These are phyloP conservation scores for Jamesozyma piceae DNA, from an alignment of 805 yeast species.

Conservation along the genomic window DNA sequence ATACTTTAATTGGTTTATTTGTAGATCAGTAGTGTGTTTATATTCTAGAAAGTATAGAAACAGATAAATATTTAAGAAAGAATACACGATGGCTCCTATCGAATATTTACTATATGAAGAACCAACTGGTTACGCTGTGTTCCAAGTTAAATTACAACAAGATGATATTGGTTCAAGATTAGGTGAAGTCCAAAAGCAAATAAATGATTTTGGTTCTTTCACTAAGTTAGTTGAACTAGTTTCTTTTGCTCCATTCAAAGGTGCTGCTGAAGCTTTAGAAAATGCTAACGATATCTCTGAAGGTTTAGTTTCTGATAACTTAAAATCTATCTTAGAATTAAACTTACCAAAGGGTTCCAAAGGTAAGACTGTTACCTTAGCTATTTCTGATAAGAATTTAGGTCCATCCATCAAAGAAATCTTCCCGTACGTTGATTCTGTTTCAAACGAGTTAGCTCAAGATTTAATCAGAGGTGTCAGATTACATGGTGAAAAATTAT, in stretches of 20 bases:
- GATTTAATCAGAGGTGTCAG: slow-evolving; percentile 93
- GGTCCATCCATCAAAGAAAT: slow-evolving; percentile 94
- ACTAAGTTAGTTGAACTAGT: slow-evolving; percentile 89
- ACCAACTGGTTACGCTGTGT: slow-evolving; percentile 96
- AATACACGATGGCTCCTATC: slow-evolving; percentile 49
- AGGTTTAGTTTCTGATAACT: slow-evolving; percentile 88
- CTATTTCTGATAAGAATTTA: slow-evolving; percentile 87
- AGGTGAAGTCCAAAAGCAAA: slow-evolving; percentile 88
- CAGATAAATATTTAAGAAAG: not conserved
- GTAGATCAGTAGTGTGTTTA: not conserved
- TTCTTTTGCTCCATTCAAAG: slow-evolving; percentile 96
- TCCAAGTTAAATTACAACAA: slow-evolving; percentile 87
- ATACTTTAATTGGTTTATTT: not conserved
- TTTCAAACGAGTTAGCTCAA: slow-evolving; percentile 85
- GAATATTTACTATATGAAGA: slow-evolving; percentile 94
- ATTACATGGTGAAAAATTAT: slow-evolving; percentile 76
- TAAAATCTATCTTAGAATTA: slow-evolving; percentile 80
- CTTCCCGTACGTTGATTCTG: slow-evolving; percentile 83
- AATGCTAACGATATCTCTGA: slow-evolving; percentile 97
- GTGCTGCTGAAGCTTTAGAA: slow-evolving; percentile 98
- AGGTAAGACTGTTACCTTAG: slow-evolving; percentile 58
- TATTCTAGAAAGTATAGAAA: not conserved
- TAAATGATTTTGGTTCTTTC: slow-evolving; percentile 75
- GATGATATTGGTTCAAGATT: slow-evolving; percentile 87
- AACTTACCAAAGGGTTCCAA: slow-evolving; percentile 75